Conservation (phyloP, 2,329 filamentous ascomycete species). For the Neonectria punicea region DNA sequence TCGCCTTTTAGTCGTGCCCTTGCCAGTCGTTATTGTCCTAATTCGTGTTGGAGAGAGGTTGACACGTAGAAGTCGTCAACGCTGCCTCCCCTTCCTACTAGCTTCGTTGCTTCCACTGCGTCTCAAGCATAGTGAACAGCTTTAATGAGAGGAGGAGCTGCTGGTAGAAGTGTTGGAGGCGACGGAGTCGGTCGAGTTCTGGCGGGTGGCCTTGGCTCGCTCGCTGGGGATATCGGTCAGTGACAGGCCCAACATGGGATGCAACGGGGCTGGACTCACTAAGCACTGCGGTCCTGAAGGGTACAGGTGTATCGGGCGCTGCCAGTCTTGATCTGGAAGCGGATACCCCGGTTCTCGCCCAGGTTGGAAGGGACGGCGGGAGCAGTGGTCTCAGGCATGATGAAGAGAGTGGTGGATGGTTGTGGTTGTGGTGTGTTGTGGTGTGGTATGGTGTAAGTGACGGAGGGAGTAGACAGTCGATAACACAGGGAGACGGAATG, state of each 20-base stretch:
- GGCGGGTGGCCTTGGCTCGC: conserved; percentile 52
- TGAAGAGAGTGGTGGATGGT: conserved; percentile 25
- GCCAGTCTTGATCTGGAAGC: conserved; percentile 59
- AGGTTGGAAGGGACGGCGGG: conserved; percentile 39
- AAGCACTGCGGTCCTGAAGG: conserved; percentile 55
- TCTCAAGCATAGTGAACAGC: not conserved
- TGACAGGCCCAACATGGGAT: not conserved
- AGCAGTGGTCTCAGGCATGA: conserved; percentile 37
- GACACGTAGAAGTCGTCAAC: conserved; percentile 16
- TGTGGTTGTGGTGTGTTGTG: conserved; percentile 23
- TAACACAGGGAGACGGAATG: conserved; percentile 5
- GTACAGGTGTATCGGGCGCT: conserved; percentile 52
- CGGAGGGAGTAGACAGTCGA: not conserved
- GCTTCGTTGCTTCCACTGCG: not conserved
- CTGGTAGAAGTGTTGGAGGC: conserved; percentile 44
- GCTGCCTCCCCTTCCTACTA: not conserved
- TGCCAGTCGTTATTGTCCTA: conserved; percentile 2
- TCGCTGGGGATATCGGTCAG: conserved; percentile 47
- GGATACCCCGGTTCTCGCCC: conserved; percentile 54
- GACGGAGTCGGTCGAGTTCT: conserved; percentile 50
- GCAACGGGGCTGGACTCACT: conserved; percentile 49
- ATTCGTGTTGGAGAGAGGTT: conserved; percentile 8
- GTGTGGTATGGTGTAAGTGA: conserved; percentile 24
- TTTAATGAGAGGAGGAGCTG: conserved; percentile 39
- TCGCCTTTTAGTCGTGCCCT: conserved; percentile 16